Conservation (phyloP, 2,329 filamentous ascomycete species). For the Aspergillus ochraceus region DNA sequence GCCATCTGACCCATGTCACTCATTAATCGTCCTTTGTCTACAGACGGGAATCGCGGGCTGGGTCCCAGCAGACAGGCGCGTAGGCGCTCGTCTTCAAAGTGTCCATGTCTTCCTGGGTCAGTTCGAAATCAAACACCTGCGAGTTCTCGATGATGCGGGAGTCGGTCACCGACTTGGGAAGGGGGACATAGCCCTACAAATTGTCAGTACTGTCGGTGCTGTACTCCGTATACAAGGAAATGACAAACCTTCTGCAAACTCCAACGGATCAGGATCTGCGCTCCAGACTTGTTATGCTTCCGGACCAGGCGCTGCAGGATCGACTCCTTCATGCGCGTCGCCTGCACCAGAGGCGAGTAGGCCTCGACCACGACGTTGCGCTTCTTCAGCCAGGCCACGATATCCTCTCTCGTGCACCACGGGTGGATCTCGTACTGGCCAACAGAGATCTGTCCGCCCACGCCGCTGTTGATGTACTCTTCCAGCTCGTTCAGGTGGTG, state of each 20-base stretch:
- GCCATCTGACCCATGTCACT: background rate
- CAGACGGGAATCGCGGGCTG: constrained; percentile 34
- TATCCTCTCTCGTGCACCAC: constrained; percentile 78
- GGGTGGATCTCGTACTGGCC: constrained; percentile 91
- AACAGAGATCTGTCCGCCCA: constrained; percentile 70
- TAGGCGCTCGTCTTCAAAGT: constrained; percentile 56
- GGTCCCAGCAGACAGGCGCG: constrained; percentile 61
- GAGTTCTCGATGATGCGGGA: constrained; percentile 62
- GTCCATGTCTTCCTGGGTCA: constrained; percentile 60
- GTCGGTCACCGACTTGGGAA: constrained; percentile 63
- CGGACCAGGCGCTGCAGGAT: constrained; percentile 51
- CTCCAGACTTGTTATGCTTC: constrained; percentile 59
- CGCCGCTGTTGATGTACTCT: constrained; percentile 38
- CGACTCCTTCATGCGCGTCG: constrained; percentile 53
- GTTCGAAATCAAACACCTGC: constrained; percentile 60
- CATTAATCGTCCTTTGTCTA: constrained; percentile 8
- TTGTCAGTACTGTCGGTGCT: background rate
- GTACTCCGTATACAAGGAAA: background rate
- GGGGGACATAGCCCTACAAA: constrained; percentile 57
- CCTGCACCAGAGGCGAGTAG: constrained; percentile 50
- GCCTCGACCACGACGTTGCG: constrained; percentile 63
- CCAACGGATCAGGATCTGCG: constrained; percentile 62
- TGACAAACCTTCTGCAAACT: constrained; percentile 56
- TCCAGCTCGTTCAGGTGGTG: constrained; percentile 43
- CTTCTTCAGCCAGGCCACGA: constrained; percentile 72